A percentile compares a stretch with the other conserved stretches of the same genome.
phyloP scores from a whole-genome alignment of 169 alveolate species.

The Plasmodium inui region DNA sequence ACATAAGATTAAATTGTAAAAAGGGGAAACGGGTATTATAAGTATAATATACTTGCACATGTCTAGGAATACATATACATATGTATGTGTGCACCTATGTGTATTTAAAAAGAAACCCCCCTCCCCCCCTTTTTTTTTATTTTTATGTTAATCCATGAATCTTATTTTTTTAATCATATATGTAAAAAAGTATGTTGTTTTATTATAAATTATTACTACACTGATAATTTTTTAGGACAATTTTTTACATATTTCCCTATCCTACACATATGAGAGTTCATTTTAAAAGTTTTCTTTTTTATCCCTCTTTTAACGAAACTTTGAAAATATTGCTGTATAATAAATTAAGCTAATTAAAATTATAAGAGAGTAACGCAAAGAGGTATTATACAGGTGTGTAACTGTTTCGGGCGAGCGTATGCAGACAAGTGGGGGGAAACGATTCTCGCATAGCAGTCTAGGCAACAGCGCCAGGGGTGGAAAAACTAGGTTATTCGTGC shows the following conservation, averaged over 20 bases:
- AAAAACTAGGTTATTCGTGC: neutral
- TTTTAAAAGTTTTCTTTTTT: constrained; percentile 1
- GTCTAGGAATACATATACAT: neutral
- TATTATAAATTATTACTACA: neutral
- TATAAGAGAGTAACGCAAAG: neutral
- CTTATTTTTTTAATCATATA: neutral
- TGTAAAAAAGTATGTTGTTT: constrained; percentile 8
- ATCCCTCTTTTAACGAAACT: neutral
- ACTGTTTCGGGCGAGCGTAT: neutral
- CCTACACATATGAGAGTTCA: neutral
- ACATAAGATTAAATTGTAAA: constrained; percentile 6
- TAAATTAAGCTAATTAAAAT: neutral
- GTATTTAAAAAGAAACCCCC: neutral
- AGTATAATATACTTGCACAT: neutral
- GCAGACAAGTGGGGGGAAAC: neutral
- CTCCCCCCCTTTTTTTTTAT: neutral
- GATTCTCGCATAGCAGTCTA: neutral
- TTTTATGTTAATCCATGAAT: constrained; percentile 3
- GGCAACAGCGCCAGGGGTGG: neutral
- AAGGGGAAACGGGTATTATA: neutral
- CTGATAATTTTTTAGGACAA: neutral
- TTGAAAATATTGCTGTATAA: neutral
- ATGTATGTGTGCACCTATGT: neutral
- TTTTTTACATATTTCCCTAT: constrained; percentile 7
- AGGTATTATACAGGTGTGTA: neutral